A percentile compares a stretch with the other conserved stretches of the same genome.
phyloP scores from a whole-genome alignment of 805 yeast species.

The Hagleromyces aurorensis region DNA sequence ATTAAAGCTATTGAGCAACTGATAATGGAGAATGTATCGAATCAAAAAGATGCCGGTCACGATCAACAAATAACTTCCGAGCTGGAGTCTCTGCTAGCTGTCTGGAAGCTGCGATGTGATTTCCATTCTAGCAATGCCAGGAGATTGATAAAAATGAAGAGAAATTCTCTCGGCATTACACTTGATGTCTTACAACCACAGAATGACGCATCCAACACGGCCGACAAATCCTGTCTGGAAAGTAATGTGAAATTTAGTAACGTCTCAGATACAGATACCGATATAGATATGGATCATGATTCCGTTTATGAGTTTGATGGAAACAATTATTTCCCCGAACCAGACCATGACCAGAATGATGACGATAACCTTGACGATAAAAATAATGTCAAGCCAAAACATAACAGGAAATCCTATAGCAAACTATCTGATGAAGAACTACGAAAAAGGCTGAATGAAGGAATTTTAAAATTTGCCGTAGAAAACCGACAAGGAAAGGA shows the following conservation, averaged over 20 bases:
- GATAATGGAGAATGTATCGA: no score
- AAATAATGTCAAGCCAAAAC: slow-evolving; percentile 3
- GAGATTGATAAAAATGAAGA: no score
- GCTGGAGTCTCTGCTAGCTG: no score
- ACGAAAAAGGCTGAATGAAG: slow-evolving; percentile 20
- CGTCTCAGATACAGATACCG: slow-evolving; percentile 14
- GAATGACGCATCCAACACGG: no score
- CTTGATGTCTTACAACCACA: no score
- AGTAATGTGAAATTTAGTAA: slow-evolving; percentile 10
- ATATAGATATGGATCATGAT: slow-evolving; percentile 3
- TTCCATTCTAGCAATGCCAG: no score
- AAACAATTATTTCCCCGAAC: slow-evolving; percentile 1
- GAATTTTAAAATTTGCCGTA: slow-evolving; percentile 22
- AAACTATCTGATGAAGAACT: slow-evolving; percentile 29
- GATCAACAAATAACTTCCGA: no score
- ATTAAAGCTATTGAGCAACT: no score
- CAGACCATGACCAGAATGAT: slow-evolving; percentile 2
- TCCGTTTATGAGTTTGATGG: slow-evolving; percentile 2
- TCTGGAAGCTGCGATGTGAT: no score
- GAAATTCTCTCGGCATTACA: no score
- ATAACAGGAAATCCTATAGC: slow-evolving; percentile 9
- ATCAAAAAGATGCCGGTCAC: no score
- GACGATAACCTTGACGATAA: slow-evolving; percentile 2
- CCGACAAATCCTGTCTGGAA: neutral
- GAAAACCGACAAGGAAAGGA: slow-evolving; percentile 27